Conservation (phyloP, 1,284 basidiomycete species). For the Apiotrichum veenhuisii region DNA sequence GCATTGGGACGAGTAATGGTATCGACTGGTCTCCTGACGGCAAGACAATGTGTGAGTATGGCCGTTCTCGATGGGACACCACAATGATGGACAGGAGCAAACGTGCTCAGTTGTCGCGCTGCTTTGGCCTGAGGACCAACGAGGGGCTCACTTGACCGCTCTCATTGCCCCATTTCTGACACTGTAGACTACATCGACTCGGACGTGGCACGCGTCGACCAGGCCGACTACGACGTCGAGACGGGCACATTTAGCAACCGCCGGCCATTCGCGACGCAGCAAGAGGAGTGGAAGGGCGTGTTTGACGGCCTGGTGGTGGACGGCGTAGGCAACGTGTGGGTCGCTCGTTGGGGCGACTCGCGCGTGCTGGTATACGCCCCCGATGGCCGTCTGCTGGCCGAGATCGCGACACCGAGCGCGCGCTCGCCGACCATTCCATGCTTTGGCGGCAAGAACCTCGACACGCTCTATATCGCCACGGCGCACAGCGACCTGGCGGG, state of each 20-base stretch:
- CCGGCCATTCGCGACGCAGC: slow-evolving; percentile 24
- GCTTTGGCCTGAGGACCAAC: no score
- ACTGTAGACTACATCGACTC: slow-evolving; percentile 48
- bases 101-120: no score
- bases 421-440: slow-evolving; percentile 42
- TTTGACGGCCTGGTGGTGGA: slow-evolving; percentile 49
- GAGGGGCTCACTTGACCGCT: no score
- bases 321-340: slow-evolving; percentile 45
- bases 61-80: no score
- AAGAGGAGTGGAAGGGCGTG: slow-evolving; percentile 25
- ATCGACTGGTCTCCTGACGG: slow-evolving; percentile 45
- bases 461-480: slow-evolving; percentile 39
- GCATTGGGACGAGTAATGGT: slow-evolving; percentile 44
- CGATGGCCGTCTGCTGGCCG: slow-evolving; percentile 33
- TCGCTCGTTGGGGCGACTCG: slow-evolving; percentile 43
- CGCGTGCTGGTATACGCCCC: slow-evolving; percentile 41
- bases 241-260: slow-evolving; percentile 29
- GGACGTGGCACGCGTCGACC: slow-evolving; percentile 23
- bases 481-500: slow-evolving; percentile 32
- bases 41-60: slow-evolving; percentile 42
- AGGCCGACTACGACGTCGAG: slow-evolving; percentile 39
- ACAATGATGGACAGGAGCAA: no score
- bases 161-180: background rate
- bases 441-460: slow-evolving; percentile 42
- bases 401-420: slow-evolving; percentile 27